phyloP scores from a whole-genome alignment of 768 basidiomycete species.

The Cystobasidium ongulense region DNA sequence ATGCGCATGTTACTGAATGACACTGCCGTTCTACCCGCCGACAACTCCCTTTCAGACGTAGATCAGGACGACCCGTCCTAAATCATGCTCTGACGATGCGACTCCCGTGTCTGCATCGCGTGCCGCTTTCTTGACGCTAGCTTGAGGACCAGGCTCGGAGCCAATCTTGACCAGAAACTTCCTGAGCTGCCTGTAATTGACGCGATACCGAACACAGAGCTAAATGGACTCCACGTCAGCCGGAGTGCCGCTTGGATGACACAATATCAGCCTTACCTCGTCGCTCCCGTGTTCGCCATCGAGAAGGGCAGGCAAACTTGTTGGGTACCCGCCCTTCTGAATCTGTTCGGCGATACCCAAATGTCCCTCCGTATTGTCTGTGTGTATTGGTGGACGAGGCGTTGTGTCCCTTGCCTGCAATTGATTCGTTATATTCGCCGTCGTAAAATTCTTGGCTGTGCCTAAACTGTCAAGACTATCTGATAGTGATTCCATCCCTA shows the following conservation, averaged over 20 bases:
- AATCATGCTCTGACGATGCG: background rate
- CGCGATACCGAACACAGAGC: constrained; percentile 25
- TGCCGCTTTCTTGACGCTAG: background rate
- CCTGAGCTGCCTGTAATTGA: constrained; percentile 9
- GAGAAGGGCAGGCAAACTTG: constrained; percentile 55
- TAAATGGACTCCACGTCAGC: background rate
- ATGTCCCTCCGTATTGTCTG: background rate
- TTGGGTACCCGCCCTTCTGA: constrained; percentile 49
- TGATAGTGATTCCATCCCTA: background rate
- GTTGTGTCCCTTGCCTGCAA: constrained; percentile 36
- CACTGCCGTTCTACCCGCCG: background rate
- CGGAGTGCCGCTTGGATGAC: background rate
- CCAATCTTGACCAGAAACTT: constrained; percentile 11
- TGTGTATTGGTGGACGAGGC: background rate
- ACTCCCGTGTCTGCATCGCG: background rate
- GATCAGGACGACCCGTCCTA: constrained; percentile 8
- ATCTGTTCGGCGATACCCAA: constrained; percentile 28
- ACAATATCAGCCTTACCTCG: constrained; percentile 59
- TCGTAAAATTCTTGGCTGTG: background rate
- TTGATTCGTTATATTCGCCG: constrained; percentile 17
- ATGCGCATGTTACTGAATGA: background rate
- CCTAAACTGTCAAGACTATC: constrained; percentile 25
- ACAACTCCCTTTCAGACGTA: background rate
- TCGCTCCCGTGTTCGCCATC: constrained; percentile 90
- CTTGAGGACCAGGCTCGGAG: background rate